phyloP scores from a whole-genome alignment of 139 green algal genomes.

The Eudorina sp. region DNA sequence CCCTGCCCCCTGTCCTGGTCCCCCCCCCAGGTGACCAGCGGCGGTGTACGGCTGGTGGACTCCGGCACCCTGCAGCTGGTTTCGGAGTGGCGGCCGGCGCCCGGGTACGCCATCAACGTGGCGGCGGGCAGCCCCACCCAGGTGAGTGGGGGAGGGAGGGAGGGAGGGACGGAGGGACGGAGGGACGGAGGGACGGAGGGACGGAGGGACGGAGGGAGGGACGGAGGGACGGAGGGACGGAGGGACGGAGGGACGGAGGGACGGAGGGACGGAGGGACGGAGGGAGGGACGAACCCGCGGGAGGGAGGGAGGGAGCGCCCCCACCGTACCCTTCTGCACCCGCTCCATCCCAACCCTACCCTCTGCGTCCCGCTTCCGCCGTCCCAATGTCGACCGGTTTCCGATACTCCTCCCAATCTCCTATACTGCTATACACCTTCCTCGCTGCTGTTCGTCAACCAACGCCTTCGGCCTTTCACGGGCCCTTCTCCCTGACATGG shows the following conservation, averaged over 20 bases:
- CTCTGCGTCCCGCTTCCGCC: no score
- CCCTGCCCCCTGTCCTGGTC: not conserved
- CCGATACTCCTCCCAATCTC: no score
- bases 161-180: not conserved
- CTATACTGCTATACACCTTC: no score
- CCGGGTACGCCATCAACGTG: slow-evolving; percentile 77
- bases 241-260: not conserved
- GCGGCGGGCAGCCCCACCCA: slow-evolving; percentile 84
- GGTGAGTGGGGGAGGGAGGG: slow-evolving; percentile 52
- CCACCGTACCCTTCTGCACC: not conserved
- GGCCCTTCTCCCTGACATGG: no score
- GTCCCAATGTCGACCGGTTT: no score
- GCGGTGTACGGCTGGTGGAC: slow-evolving; percentile 69
- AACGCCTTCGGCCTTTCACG: no score
- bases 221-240: not conserved
- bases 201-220: not conserved
- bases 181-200: not conserved
- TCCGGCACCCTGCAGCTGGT: slow-evolving; percentile 61
- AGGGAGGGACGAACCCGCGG: not conserved
- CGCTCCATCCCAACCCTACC: no score
- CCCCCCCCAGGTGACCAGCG: slow-evolving; percentile 68
- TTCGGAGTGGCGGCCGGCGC: slow-evolving; percentile 75
- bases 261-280: not conserved
- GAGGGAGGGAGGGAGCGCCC: not conserved
- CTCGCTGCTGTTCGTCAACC: no score